Conservation (phyloP, 495 filamentous ascomycete species). For the Aspergillus hancockii region DNA sequence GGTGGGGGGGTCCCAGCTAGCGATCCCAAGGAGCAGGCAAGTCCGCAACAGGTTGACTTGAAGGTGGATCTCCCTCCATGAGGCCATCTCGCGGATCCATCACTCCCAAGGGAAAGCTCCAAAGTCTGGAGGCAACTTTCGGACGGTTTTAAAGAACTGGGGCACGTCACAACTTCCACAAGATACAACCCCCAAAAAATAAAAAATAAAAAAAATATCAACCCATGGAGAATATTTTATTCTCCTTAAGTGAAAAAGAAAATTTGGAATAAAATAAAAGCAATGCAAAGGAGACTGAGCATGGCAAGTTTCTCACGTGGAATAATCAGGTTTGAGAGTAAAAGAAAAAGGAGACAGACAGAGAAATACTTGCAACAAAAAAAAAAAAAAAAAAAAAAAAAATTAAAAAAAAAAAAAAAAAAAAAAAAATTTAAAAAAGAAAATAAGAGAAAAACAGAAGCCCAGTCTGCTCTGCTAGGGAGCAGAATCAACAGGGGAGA, state of each 20-base stretch:
- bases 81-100: constrained; percentile 23
- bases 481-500: constrained; percentile 6
- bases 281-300: background rate
- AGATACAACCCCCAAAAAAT: background rate
- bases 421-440: background rate
- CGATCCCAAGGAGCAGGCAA: constrained; percentile 29
- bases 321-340: background rate
- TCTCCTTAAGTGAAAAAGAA: background rate
- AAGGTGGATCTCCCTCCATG: constrained; percentile 24
- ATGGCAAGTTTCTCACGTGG: background rate
- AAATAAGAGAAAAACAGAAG: background rate
- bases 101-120: constrained; percentile 1
- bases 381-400: constrained; percentile 4
- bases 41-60: constrained; percentile 16
- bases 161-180: constrained; percentile 6
- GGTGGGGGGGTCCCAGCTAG: constrained; percentile 24
- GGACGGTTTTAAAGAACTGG: constrained; percentile 4
- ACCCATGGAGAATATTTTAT: background rate
- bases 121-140: constrained; percentile 11
- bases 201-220: background rate
- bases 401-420: constrained; percentile 8
- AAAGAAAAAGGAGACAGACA: background rate
- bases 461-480: no score
- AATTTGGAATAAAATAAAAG: background rate
- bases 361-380: background rate